Base-by-base conservation (phyloP, 306 rosid species). In the Pachyrhizus erosus region DNA sequence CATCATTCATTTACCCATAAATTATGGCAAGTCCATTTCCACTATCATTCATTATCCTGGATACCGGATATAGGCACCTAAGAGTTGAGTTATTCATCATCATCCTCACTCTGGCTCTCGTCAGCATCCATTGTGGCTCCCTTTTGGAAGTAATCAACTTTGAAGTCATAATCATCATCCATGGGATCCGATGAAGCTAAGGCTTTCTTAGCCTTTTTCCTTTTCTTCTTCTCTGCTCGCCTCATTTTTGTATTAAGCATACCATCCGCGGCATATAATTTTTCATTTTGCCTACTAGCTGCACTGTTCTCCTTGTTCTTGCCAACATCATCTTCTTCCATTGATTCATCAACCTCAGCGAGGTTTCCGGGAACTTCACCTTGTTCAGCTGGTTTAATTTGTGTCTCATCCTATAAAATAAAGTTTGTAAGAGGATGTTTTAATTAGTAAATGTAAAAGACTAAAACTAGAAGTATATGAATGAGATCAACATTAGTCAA, bases 111-210 rank as follows among this genome's bases (percentile, higher is more conserved):
- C 18, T 45, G 58, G 49, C 76, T 76, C 21, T 57, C 90, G 70
- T 89, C 93, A 51, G 83, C 92, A 80, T 91, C 92, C 97, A 90
- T 88, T 6, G 92, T 37, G 68, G 82, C 70, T 24, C 78, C 89
- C 82, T 92, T 93, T 39, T 91, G 80, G 72, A 79, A 52, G 81
- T 87, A 96, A 75, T 96, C 99, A 76, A 90, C 91, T 82, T 87
- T 93, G 83, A 96, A 96, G 81, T 96, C 88, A 45, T 96, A 96
- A 80, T 94, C 94, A 61, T 70, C 97, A n/a, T 94, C 95, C 97
- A 91, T 88, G 24, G 90, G 87, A 54, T 89, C 93, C 0, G 78
- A 75, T 6, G 87, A 20, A 45, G 54, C 79, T 73, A 82, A n/a
- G 24, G 70, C 82, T 84, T 89, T 92, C 57, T 73, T 89, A 1